Evolutionary conservation across 2,329 filamentous ascomycete species (phyloP).

Genomic region (Malbranchea zuffiana): DNA sequence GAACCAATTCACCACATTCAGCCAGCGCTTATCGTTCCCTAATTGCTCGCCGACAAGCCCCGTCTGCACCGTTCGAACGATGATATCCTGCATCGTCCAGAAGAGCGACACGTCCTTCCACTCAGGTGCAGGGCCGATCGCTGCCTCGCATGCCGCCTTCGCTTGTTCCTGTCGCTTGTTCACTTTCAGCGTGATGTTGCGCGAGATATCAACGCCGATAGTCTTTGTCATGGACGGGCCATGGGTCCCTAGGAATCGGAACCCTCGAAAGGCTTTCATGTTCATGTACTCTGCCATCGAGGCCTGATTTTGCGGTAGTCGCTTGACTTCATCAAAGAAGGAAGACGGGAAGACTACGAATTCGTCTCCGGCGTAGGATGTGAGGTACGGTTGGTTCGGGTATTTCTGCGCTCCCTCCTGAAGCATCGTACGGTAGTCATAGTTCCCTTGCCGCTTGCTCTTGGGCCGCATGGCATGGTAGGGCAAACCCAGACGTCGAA

Average conservation of each 20-base stretch:
- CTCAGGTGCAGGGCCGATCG: conserved; percentile 6
- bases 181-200: conserved; percentile 11
- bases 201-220: conserved; percentile 12
- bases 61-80: no score
- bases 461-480: not conserved
- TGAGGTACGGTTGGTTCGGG: conserved; percentile 14
- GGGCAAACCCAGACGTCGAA: not conserved
- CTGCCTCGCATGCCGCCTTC: conserved; percentile 4
- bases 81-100: conserved; percentile 10
- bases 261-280: conserved; percentile 10
- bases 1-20: no score
- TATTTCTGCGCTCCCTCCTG: conserved; percentile 10
- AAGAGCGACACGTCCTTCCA: conserved; percentile 12
- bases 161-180: conserved; percentile 9
- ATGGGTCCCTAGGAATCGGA: conserved; percentile 13
- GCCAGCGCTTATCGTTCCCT: no score
- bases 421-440: no score
- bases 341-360: conserved; percentile 13
- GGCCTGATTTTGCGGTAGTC: conserved; percentile 7
- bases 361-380: conserved; percentile 12
- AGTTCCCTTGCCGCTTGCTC: no score
- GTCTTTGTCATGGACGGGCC: conserved; percentile 9
- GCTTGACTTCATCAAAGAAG: conserved; percentile 15
- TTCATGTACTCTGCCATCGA: conserved; percentile 13
- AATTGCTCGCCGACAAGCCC: no score